Percentiles rank a stretch among this genome's conserved stretches.
phyloP scores from a whole-genome alignment of 345 rosid genomes.

The Physaria fendleri region DNA sequence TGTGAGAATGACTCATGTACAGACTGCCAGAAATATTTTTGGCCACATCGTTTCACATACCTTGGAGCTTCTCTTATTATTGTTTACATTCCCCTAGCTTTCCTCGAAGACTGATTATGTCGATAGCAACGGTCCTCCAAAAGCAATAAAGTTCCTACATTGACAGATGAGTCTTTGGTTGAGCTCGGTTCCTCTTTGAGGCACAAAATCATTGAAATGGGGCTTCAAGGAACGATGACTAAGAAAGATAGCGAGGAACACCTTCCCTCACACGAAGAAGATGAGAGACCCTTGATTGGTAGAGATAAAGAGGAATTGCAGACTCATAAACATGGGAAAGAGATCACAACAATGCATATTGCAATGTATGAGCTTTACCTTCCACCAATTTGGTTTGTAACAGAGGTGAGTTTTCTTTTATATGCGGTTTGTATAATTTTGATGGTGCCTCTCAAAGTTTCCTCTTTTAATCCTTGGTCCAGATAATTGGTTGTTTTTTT shows the following conservation, averaged over 20 bases:
- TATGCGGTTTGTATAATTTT: neutral
- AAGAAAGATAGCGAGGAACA: constrained; percentile 75
- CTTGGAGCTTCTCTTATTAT: constrained; percentile 98
- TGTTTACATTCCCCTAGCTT: constrained; percentile 90
- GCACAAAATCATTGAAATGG: constrained; percentile 62
- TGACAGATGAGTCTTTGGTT: constrained; percentile 39
- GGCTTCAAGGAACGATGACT: constrained; percentile 56
- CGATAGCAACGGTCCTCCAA: constrained; percentile 43
- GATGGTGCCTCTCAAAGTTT: neutral
- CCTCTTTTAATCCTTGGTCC: neutral
- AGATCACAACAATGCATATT: constrained; percentile 58
- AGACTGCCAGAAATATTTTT: too few relatives aligned
- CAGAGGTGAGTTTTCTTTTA: constrained; percentile 46
- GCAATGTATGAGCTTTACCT: constrained; percentile 76
- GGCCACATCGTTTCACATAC: too few relatives aligned
- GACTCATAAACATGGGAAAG: constrained; percentile 42
- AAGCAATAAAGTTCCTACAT: constrained; percentile 40
- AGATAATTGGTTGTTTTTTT: neutral
- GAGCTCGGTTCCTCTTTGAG: constrained; percentile 53
- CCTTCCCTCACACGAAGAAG: constrained; percentile 57
- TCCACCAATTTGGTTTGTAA: constrained; percentile 98
- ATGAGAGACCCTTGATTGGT: constrained; percentile 57
- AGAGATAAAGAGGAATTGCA: constrained; percentile 52
- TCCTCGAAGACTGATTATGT: constrained; percentile 79
- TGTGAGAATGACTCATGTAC: too few relatives aligned